A percentile compares a stretch with the other conserved stretches of the same genome.
phyloP scores from a whole-genome alignment of 1,284 basidiomycete genomes.

The Microbotryum intermedium region DNA sequence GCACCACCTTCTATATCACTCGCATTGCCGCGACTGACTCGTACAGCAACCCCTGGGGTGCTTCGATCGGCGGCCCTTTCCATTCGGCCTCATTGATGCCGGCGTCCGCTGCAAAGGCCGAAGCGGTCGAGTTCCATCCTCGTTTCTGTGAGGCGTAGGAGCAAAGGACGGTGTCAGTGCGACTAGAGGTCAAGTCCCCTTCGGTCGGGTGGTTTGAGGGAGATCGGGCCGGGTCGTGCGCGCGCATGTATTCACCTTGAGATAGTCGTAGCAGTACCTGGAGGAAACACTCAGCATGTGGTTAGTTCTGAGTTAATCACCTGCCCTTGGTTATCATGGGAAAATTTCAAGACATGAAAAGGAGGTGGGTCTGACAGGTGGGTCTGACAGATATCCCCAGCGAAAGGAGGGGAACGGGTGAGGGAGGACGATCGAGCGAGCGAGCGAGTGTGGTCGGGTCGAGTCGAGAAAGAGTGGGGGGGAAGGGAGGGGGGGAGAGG shows the following conservation, averaged over 20 bases:
- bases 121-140: slow-evolving; percentile 24
- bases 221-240: neutral
- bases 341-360: neutral
- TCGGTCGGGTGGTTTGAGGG: neutral
- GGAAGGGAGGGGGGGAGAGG: neutral
- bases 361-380: neutral
- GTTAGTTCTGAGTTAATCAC: too few species aligned
- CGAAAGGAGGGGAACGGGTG: neutral
- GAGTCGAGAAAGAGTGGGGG: too few species aligned
- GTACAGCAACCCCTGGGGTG: slow-evolving; percentile 39
- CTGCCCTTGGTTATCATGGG: neutral
- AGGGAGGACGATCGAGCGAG: neutral
- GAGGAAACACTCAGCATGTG: neutral
- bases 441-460: neutral
- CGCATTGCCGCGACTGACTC: slow-evolving; percentile 36
- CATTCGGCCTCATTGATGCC: slow-evolving; percentile 26
- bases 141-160: slow-evolving; percentile 20
- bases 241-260: slow-evolving; percentile 8
- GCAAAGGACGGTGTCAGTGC: neutral
- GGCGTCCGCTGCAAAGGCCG: slow-evolving; percentile 24
- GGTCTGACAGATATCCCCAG: neutral
- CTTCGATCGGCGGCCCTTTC: slow-evolving; percentile 38
- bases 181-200: too few species aligned
- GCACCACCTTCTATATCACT: neutral
- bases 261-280: slow-evolving; percentile 31